These are phyloP conservation scores for Lipomyces kockii DNA, from an alignment of 805 yeast species.

Conservation along the genomic window DNA sequence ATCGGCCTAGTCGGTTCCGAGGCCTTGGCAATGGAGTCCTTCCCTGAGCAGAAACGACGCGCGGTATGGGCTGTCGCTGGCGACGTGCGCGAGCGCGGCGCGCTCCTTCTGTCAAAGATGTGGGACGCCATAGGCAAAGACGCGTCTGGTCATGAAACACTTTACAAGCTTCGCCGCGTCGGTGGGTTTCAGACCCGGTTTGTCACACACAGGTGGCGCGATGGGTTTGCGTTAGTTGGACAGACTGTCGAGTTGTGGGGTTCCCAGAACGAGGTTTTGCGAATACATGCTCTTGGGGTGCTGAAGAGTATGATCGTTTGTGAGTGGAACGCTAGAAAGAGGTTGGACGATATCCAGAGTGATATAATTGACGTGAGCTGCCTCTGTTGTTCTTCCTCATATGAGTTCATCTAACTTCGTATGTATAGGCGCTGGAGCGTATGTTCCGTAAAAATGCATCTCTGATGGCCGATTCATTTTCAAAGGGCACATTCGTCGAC, in stretches of 20 bases:
- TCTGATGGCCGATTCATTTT: slow-evolving; percentile 60
- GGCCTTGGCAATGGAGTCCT: slow-evolving; percentile 69
- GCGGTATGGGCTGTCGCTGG: slow-evolving; percentile 69
- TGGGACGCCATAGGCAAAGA: slow-evolving; percentile 80
- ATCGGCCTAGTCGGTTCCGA: slow-evolving; percentile 66
- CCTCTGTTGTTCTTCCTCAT: not conserved
- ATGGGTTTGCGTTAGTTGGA: slow-evolving; percentile 46
- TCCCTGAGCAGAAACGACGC: slow-evolving; percentile 72
- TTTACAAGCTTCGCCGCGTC: slow-evolving; percentile 64
- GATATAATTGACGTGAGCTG: slow-evolving; percentile 29
- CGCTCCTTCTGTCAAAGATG: slow-evolving; percentile 58
- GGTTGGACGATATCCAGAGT: slow-evolving; percentile 19
- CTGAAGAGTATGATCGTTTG: slow-evolving; percentile 74
- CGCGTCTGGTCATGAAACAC: slow-evolving; percentile 56
- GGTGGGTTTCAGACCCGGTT: slow-evolving; percentile 77
- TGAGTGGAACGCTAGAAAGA: slow-evolving; percentile 58
- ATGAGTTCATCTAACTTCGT: not conserved
- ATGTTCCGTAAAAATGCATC: slow-evolving; percentile 58
- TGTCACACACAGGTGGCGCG: slow-evolving; percentile 34
- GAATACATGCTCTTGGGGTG: slow-evolving; percentile 64
- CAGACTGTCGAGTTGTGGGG: slow-evolving; percentile 70
- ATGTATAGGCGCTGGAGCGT: slow-evolving; percentile 62
- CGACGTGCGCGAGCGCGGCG: slow-evolving; percentile 63
- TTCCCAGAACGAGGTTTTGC: slow-evolving; percentile 66
- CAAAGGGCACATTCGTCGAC: slow-evolving; percentile 59